Evolutionary conservation across 371 early-diverging fungal genomes (phyloP).

Genomic region (Syncephalis plumigaleata): DNA sequence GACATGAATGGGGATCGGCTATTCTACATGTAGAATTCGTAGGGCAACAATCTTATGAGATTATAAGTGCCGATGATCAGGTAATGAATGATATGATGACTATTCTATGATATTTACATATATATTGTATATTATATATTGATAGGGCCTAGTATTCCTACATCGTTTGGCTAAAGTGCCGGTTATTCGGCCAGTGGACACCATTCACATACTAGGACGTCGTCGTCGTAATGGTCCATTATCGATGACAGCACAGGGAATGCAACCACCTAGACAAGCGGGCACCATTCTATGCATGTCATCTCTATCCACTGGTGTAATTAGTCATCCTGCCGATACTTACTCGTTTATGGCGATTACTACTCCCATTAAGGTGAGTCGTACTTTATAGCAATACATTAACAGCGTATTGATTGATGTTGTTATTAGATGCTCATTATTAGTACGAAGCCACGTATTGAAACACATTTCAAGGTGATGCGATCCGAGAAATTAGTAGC

Average conservation of each 20-base stretch:
- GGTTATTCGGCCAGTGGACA: slow-evolving; percentile 46
- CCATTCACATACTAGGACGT: slow-evolving; percentile 46
- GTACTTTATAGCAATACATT: background rate
- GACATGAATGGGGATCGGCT: slow-evolving; percentile 48
- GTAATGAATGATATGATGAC: slow-evolving; percentile 9
- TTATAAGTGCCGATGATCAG: slow-evolving; percentile 56
- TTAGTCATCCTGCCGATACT: slow-evolving; percentile 41
- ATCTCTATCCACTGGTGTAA: slow-evolving; percentile 39
- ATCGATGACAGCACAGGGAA: slow-evolving; percentile 2
- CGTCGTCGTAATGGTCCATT: slow-evolving; percentile 21
- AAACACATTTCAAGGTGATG: slow-evolving; percentile 43
- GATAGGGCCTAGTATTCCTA: slow-evolving; percentile 52
- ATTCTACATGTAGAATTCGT: slow-evolving; percentile 55
- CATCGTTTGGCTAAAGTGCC: slow-evolving; percentile 47
- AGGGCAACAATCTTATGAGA: slow-evolving; percentile 38
- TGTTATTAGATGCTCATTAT: slow-evolving; percentile 40
- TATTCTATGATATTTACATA: background rate
- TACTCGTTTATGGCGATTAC: slow-evolving; percentile 50
- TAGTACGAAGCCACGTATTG: slow-evolving; percentile 50
- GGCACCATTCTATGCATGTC: slow-evolving; percentile 56
- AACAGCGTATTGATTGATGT: background rate
- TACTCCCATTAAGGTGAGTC: slow-evolving; percentile 51
- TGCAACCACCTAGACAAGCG: slow-evolving; percentile 12
- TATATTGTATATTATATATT: background rate
- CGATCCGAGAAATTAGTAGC: slow-evolving; percentile 22